Evolutionary conservation across 169 alveolate species (phyloP), one percentile per base, ranked within the genome.

Genomic region (Cyclospora cayetanensis): DNA sequence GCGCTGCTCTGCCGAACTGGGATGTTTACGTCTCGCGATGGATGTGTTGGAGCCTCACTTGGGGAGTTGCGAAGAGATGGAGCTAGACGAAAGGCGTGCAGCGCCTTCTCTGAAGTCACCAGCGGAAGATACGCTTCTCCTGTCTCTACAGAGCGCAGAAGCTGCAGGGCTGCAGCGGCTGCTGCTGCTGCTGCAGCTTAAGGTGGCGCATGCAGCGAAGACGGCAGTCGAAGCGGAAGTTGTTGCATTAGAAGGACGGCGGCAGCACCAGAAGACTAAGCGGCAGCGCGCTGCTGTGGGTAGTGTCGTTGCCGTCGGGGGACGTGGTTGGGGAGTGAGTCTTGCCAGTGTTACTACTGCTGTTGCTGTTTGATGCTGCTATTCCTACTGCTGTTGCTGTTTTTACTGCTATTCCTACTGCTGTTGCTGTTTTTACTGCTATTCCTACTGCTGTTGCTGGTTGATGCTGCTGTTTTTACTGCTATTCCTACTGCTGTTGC

Each of bases 151-250:
- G 63, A 60, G 84, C 31, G 2, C 35, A 18, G 84, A 72, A 39
- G 43, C 84, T 9, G 84, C 60, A 2, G 84, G 84, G 0, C 63
- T 60, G 1, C 63, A 72, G 84, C 84, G 63, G 37, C 60, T 72
- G 84, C 84, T 72, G 84, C 63, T 72, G 53, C 60, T 72, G 84
- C 84, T 72, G 84, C 84, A 72, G 84, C 84, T 20, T 60, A 72
- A 72, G 50, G 84, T 72, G 43, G 37, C 27, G 3, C 50, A 4
- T 35, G 84, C 84, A 72, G 84, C 63, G 1, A 72, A 72, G 84
- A 43, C 84, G 41, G 84, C 60, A 3, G 50, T 41, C n/a, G 84
- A 53, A 72, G 79, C 79, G 35, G 79, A 66, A 66, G 79, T 46
- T 34, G 79, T 46, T 34, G 84, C 84, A 72, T 29, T 60, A 72